These are phyloP conservation scores for Pleurotus pulmonarius DNA, from an alignment of 768 basidiomycete genomes.

Conservation along the genomic window DNA sequence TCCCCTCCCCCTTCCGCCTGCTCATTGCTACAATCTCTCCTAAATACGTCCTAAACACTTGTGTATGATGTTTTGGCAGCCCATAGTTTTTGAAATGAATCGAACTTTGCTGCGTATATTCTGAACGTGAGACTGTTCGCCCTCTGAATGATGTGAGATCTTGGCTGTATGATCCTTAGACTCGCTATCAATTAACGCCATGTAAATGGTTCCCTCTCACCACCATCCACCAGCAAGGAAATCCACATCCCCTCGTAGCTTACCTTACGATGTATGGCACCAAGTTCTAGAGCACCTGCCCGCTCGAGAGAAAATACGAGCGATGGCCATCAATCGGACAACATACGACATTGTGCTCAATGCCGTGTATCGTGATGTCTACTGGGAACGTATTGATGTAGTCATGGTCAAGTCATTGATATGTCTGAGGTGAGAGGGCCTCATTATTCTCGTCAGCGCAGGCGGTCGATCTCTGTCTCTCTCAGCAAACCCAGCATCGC, in stretches of 20 bases:
- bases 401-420: conserved; percentile 21
- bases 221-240: too few species aligned
- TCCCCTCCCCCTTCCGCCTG: neutral
- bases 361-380: conserved; percentile 24
- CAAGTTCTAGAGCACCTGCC: conserved; percentile 20
- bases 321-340: conserved; percentile 29
- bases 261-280: conserved; percentile 32
- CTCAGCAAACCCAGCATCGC: conserved; percentile 28
- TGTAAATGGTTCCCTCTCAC: too few species aligned
- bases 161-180: too few species aligned
- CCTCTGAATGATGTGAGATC: too few species aligned
- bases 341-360: conserved; percentile 27
- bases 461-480: neutral
- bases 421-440: conserved; percentile 24
- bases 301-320: conserved; percentile 7
- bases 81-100: neutral
- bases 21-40: conserved; percentile 7
- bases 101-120: neutral
- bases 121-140: neutral
- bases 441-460: neutral
- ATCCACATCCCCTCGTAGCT: too few species aligned
- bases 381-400: conserved; percentile 28
- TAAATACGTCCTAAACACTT: neutral
- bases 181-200: too few species aligned
- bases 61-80: neutral